Evolutionary conservation across 1,284 basidiomycete genomes (phyloP).

Genomic region (Psilocybe mexicana): DNA sequence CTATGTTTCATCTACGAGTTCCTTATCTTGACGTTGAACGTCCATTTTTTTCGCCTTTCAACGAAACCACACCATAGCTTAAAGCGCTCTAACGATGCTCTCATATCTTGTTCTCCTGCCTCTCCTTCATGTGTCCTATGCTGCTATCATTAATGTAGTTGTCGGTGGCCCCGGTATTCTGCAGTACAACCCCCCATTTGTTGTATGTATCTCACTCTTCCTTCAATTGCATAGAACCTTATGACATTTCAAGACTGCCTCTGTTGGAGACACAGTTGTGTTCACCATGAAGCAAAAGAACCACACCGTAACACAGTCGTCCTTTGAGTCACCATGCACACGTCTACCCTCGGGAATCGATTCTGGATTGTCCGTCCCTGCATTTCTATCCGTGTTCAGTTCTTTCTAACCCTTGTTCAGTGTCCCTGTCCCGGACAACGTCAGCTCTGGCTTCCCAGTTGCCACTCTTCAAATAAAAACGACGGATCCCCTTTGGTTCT

Average conservation of each 20-base stretch:
- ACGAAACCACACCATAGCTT: conserved; percentile 10
- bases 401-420: conserved; percentile 29
- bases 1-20: not conserved
- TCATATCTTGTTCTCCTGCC: conserved; percentile 20
- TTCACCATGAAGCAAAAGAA: conserved; percentile 63
- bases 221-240: not conserved
- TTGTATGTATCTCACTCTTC: conserved; percentile 39
- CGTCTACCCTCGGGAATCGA: conserved; percentile 49
- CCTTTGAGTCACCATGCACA: conserved; percentile 51
- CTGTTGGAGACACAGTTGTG: conserved; percentile 49
- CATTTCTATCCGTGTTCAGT: not conserved
- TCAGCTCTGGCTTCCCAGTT: conserved; percentile 46
- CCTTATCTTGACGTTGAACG: conserved; percentile 21
- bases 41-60: conserved; percentile 13
- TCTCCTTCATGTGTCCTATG: conserved; percentile 24
- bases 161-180: conserved; percentile 55
- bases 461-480: conserved; percentile 44
- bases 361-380: conserved; percentile 51
- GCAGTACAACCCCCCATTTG: conserved; percentile 42
- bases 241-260: conserved; percentile 39
- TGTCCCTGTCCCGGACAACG: conserved; percentile 47
- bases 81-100: conserved; percentile 13
- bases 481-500: conserved; percentile 61
- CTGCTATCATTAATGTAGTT: conserved; percentile 44
- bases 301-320: conserved; percentile 64